Evolutionary conservation across 192 early-diverging fungal genomes (phyloP), one percentile per base, ranked within the genome.

Genomic region (Phycomyces blakesleeanus): DNA sequence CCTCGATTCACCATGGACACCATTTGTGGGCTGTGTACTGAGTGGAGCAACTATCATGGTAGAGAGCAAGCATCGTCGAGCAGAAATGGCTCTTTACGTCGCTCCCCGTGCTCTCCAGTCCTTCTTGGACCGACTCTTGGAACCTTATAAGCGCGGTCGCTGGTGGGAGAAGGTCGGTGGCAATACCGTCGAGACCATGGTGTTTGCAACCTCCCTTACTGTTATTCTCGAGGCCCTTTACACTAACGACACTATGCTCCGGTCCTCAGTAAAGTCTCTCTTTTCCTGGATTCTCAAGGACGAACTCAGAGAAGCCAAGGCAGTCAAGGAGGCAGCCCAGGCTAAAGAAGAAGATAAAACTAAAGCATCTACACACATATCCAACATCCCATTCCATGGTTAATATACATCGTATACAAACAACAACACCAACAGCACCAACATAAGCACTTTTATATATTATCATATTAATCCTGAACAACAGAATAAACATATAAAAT

Each of bases 1-100:
- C 49, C 51, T 79, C 51, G 76, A 78, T 24, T 26, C 68, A 68
- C 71, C 79, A 60, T 68, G 74, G 68, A 84, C 64, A 59, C 77
- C 77, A 22, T 80, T 67, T 64, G 72, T 77, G 39, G 81, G 78
- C 10, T 69, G 82, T 15, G 69, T 90, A 53, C 50, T 86, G 51
- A 85, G 81, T 39, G 90, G 90, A 0, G 73, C 84, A 14, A 85
- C 81, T 27, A 74, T 91, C 7, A 64, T 90, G 29, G 61, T 91
- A 15, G 90, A 91, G 27, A 83, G 78, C 54, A 73, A 78, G 27
- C 77, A 78, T 49, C 62, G 78, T 42, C 53, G 78, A 29, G 80
- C 72, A 7, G 80, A 83, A 53, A 82, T 85, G 76, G 74, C 79
- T 3, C 47, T 81, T 0, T 81, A 83, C 70, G 83, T 82, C 5